A percentile compares a stretch with the other conserved stretches of the same genome.
Conservation (phyloP, 257 asterid species). For the Rubia yunnanensis region DNA sequence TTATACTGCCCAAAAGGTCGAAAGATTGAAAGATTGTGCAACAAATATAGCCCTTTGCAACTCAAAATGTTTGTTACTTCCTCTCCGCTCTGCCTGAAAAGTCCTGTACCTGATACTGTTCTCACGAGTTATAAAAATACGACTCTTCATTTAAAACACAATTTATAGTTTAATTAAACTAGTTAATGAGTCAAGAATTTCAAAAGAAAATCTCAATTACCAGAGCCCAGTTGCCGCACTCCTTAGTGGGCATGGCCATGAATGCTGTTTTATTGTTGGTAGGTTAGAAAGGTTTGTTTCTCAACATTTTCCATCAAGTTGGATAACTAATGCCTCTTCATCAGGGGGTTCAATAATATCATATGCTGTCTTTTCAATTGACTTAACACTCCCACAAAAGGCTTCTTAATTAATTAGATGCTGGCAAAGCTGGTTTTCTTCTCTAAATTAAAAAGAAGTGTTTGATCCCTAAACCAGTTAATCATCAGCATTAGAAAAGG, state of each 20-base stretch:
- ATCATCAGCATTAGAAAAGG: slow-evolving; percentile 1
- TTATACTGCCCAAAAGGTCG: slow-evolving; percentile 8
- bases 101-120: too few relatives aligned
- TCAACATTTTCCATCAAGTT: background rate
- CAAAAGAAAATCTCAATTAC: background rate
- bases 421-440: slow-evolving; percentile 3
- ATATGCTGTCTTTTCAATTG: slow-evolving; percentile 8
- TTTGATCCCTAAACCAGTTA: background rate
- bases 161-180: slow-evolving; percentile 24
- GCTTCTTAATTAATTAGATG: background rate
- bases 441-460: background rate
- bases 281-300: slow-evolving; percentile 4
- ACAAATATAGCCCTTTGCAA: background rate
- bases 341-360: slow-evolving; percentile 2
- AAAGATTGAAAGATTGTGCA: background rate
- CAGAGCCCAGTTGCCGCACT: slow-evolving; percentile 4
- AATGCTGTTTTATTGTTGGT: background rate
- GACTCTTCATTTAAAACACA: background rate
- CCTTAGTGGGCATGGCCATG: background rate
- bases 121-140: too few relatives aligned
- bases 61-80: slow-evolving; percentile 21
- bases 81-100: background rate
- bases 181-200: slow-evolving; percentile 48
- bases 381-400: background rate
- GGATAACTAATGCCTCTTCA: background rate